Conservation (phyloP, 257 asterid genomes). For the Gardenia jasminoides region DNA sequence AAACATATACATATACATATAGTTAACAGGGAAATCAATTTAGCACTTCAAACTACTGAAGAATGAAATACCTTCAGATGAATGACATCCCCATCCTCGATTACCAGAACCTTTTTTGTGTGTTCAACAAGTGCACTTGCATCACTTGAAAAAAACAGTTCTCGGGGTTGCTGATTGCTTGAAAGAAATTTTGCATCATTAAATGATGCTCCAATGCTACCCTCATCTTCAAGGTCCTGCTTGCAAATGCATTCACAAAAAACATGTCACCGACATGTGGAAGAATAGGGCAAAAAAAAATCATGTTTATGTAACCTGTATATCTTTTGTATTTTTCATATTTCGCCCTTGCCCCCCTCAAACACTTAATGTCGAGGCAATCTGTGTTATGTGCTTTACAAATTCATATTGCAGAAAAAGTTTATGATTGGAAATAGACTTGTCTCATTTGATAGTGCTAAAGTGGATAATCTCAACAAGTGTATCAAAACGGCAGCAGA, state of each 20-base stretch:
- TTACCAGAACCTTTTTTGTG: slow-evolving; percentile 81
- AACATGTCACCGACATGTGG: slow-evolving; percentile 4
- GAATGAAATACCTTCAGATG: slow-evolving; percentile 62
- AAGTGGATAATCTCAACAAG: background rate
- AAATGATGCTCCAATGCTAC: slow-evolving; percentile 53
- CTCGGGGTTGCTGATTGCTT: slow-evolving; percentile 67
- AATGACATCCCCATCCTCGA: slow-evolving; percentile 88
- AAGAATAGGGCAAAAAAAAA: background rate
- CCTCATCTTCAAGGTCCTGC: slow-evolving; percentile 63
- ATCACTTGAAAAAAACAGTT: slow-evolving; percentile 83
- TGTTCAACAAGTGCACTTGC: slow-evolving; percentile 94
- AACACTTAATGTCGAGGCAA: background rate
- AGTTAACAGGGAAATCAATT: slow-evolving; percentile 3
- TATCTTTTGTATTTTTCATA: background rate
- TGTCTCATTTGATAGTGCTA: background rate
- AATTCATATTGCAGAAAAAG: background rate
- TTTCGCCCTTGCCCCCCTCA: background rate
- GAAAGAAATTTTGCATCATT: slow-evolving; percentile 57
- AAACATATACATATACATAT: no score
- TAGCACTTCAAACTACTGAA: slow-evolving; percentile 1
- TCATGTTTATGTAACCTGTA: background rate
- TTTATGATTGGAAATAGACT: background rate
- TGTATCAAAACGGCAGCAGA: background rate
- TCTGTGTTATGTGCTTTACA: no score
- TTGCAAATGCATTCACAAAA: slow-evolving; percentile 13